Evolutionary conservation across 495 filamentous ascomycete genomes (phyloP).

Genomic region (Penicillium goetzii): DNA sequence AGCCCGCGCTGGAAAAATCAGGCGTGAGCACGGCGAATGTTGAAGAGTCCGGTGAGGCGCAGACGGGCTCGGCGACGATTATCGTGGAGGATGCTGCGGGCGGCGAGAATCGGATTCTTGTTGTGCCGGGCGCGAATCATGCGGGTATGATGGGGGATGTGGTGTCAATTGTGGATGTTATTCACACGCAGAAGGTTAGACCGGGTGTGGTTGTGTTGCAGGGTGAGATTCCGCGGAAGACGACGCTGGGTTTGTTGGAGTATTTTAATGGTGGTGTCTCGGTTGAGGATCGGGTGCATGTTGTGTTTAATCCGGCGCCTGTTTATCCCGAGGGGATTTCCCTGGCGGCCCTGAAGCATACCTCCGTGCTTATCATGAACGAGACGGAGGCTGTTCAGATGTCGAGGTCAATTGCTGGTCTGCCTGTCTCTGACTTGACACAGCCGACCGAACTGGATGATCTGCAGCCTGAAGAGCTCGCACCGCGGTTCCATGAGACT

Average conservation of each 20-base stretch:
- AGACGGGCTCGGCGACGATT: slow-evolving; percentile 33
- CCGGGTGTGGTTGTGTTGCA: slow-evolving; percentile 72
- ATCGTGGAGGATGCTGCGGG: slow-evolving; percentile 31
- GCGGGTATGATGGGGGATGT: slow-evolving; percentile 32
- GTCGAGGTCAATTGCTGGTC: slow-evolving; percentile 32
- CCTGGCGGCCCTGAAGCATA: slow-evolving; percentile 59
- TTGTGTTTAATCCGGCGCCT: slow-evolving; percentile 68
- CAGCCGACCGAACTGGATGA: slow-evolving; percentile 17
- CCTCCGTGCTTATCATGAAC: slow-evolving; percentile 78
- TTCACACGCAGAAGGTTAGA: slow-evolving; percentile 15
- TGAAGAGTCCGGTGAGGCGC: slow-evolving; percentile 18
- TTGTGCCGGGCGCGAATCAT: slow-evolving; percentile 73
- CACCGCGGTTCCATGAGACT: slow-evolving; percentile 52
- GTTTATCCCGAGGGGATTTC: slow-evolving; percentile 51
- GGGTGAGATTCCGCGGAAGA: slow-evolving; percentile 72
- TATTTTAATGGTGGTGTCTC: slow-evolving; percentile 46
- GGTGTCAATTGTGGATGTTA: slow-evolving; percentile 11
- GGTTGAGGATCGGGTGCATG: slow-evolving; percentile 7
- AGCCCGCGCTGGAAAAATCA: slow-evolving; percentile 26
- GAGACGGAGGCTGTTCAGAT: slow-evolving; percentile 79
- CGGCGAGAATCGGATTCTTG: slow-evolving; percentile 79
- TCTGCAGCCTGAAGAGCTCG: slow-evolving; percentile 45
- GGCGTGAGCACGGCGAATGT: slow-evolving; percentile 28
- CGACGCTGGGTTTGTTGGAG: slow-evolving; percentile 64
- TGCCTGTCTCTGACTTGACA: slow-evolving; percentile 16